Evolutionary conservation across 352 stramenopile genomes (phyloP).

Genomic region (Pythium pyrilobum): DNA sequence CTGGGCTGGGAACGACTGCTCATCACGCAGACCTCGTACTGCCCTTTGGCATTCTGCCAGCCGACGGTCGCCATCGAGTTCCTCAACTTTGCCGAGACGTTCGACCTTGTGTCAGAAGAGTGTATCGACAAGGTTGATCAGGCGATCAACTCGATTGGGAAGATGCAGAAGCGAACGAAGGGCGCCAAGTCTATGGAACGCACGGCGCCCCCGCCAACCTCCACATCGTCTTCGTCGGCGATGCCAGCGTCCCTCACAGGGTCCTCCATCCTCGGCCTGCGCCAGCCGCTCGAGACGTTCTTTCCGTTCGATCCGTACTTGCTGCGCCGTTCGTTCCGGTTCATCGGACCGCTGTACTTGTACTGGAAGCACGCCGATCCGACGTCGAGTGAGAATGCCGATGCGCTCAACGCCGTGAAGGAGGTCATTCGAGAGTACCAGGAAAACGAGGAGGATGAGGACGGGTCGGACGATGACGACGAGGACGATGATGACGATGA

Average conservation of each 20-base stretch:
- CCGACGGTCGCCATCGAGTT: conserved; percentile 79
- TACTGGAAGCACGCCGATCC: conserved; percentile 92
- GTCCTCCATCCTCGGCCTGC: conserved; percentile 35
- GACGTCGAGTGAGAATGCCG: conserved; percentile 62
- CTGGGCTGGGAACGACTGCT: conserved; percentile 79
- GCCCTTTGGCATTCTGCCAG: conserved; percentile 70
- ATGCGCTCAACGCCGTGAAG: conserved; percentile 57
- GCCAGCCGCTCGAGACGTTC: conserved; percentile 83
- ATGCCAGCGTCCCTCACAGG: conserved; percentile 18
- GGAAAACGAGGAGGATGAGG: conserved; percentile 40
- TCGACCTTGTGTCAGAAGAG: conserved; percentile 70
- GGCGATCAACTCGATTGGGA: conserved; percentile 47
- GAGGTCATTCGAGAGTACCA: conserved; percentile 55
- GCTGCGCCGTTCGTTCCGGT: conserved; percentile 89
- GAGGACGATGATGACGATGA: conserved; percentile 26
- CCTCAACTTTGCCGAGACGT: conserved; percentile 71
- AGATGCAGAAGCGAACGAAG: conserved; percentile 26
- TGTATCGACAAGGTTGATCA: conserved; percentile 73
- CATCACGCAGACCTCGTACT: conserved; percentile 51
- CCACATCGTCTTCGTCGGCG: conserved; percentile 15
- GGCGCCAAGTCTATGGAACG: conserved; percentile 62
- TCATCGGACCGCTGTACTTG: conserved; percentile 91
- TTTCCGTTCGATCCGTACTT: conserved; percentile 98
- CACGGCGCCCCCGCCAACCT: conserved; percentile 38
- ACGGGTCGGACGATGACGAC: conserved; percentile 24